phyloP scores from a whole-genome alignment of 2,329 filamentous ascomycete species.

The Aspergillus pseudonomiae region DNA sequence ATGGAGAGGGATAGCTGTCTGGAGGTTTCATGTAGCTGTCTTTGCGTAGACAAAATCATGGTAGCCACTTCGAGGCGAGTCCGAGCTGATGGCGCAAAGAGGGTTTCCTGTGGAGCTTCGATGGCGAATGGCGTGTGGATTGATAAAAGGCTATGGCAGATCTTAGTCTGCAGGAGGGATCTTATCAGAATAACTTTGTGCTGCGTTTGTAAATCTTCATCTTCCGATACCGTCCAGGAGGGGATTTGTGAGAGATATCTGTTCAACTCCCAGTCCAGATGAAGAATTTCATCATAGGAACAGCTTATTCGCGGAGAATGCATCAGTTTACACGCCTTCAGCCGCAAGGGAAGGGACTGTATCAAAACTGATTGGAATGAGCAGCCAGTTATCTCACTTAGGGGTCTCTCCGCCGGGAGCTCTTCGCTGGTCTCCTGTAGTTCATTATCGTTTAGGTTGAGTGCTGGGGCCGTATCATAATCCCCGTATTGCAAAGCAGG shows the following conservation, averaged over 20 bases:
- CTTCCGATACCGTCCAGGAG: slow-evolving; percentile 28
- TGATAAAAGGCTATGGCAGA: slow-evolving; percentile 41
- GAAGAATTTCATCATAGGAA: slow-evolving; percentile 44
- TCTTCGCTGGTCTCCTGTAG: slow-evolving; percentile 42
- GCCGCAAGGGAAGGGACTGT: slow-evolving; percentile 35
- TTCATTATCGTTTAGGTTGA: slow-evolving; percentile 56
- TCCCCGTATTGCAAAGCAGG: slow-evolving; percentile 47
- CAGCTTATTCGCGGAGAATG: slow-evolving; percentile 41
- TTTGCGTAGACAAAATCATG: slow-evolving; percentile 42
- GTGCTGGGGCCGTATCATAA: slow-evolving; percentile 54
- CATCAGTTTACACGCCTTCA: slow-evolving; percentile 39
- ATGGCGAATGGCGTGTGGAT: slow-evolving; percentile 44
- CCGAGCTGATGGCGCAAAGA: slow-evolving; percentile 40
- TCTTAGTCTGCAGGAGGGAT: slow-evolving; percentile 37
- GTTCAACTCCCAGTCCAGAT: slow-evolving; percentile 43
- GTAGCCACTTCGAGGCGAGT: slow-evolving; percentile 41
- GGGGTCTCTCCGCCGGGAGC: slow-evolving; percentile 32
- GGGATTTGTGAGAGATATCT: slow-evolving; percentile 39
- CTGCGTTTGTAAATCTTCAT: slow-evolving; percentile 25
- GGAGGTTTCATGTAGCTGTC: slow-evolving; percentile 36
- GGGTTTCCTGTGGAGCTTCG: slow-evolving; percentile 33
- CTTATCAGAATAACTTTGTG: slow-evolving; percentile 37
- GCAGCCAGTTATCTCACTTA: slow-evolving; percentile 40
- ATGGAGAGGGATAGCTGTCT: slow-evolving; percentile 36
- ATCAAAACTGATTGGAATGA: slow-evolving; percentile 37